A percentile compares a stretch with the other conserved stretches of the same genome.
These are phyloP conservation scores for Neofusicoccum laricinum DNA, from an alignment of 2,329 filamentous ascomycete species.

Conservation along the genomic window DNA sequence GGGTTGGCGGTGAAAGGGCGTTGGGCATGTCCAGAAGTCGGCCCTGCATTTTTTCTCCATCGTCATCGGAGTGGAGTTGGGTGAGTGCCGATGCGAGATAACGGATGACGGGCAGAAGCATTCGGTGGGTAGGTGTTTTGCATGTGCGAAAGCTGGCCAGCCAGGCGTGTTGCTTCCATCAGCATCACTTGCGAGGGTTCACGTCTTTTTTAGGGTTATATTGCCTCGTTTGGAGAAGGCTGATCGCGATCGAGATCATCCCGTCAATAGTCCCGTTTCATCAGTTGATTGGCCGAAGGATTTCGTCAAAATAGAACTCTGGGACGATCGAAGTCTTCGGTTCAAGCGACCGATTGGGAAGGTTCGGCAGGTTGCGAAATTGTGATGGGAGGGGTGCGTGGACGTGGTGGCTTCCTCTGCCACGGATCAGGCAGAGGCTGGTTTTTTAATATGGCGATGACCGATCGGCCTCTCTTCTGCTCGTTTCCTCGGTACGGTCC, in stretches of 20 bases:
- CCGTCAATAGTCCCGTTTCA: background rate
- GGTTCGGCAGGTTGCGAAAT: background rate
- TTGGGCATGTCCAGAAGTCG: background rate
- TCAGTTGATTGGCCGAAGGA: background rate
- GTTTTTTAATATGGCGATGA: background rate
- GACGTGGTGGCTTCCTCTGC: too few species aligned
- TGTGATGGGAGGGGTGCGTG: background rate
- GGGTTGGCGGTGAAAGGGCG: background rate
- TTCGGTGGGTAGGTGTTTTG: background rate
- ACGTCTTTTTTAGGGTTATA: background rate
- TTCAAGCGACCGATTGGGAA: background rate
- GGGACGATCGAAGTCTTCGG: background rate
- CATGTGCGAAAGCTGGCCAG: background rate
- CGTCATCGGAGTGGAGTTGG: too few species aligned
- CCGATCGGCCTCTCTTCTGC: background rate
- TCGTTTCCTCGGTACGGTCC: slow-evolving; percentile 12
- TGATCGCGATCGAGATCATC: background rate
- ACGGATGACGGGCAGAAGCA: background rate
- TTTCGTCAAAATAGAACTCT: background rate
- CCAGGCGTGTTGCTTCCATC: background rate
- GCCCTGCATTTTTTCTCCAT: too few species aligned
- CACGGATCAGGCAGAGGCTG: background rate
- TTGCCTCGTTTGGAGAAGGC: background rate
- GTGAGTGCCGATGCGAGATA: background rate
- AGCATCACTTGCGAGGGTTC: background rate